Conservation (phyloP, 805 yeast genomes). For the Ogataea ramenticola region DNA sequence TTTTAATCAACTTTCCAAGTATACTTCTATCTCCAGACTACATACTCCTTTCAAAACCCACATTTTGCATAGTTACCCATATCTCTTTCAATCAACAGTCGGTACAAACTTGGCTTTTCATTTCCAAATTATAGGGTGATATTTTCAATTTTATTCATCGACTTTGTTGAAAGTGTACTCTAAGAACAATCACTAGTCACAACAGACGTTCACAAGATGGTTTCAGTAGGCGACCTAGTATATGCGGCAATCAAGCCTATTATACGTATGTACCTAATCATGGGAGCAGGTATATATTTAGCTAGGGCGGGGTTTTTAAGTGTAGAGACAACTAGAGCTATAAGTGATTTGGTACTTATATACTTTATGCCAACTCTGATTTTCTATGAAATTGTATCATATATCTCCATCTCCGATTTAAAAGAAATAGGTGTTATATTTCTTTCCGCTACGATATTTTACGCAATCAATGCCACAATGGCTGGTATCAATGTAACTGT, state of each 20-base stretch:
- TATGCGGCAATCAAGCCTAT: slow-evolving; percentile 65
- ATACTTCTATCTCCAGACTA: no score
- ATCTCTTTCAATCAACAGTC: no score
- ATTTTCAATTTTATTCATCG: no score
- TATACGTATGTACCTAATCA: slow-evolving; percentile 65
- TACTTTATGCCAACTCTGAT: slow-evolving; percentile 62
- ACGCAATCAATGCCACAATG: slow-evolving; percentile 39
- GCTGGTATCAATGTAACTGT: slow-evolving; percentile 29
- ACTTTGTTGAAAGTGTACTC: no score
- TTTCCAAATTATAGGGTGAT: no score
- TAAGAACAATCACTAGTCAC: no score
- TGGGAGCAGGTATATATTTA: slow-evolving; percentile 55
- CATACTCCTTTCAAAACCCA: no score
- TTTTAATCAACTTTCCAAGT: no score
- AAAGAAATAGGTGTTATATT: slow-evolving; percentile 63
- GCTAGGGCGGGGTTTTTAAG: slow-evolving; percentile 53
- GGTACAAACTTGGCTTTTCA: no score
- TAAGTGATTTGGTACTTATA: slow-evolving; percentile 57
- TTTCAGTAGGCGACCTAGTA: slow-evolving; percentile 20
- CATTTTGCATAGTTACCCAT: no score
- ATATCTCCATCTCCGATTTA: slow-evolving; percentile 56
- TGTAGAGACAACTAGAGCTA: slow-evolving; percentile 54
- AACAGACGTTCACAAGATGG: no score
- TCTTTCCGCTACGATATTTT: slow-evolving; percentile 43
- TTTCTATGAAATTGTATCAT: slow-evolving; percentile 54